Conservation (phyloP, 2,329 filamentous ascomycete genomes). For the Lanzia echinophila region DNA sequence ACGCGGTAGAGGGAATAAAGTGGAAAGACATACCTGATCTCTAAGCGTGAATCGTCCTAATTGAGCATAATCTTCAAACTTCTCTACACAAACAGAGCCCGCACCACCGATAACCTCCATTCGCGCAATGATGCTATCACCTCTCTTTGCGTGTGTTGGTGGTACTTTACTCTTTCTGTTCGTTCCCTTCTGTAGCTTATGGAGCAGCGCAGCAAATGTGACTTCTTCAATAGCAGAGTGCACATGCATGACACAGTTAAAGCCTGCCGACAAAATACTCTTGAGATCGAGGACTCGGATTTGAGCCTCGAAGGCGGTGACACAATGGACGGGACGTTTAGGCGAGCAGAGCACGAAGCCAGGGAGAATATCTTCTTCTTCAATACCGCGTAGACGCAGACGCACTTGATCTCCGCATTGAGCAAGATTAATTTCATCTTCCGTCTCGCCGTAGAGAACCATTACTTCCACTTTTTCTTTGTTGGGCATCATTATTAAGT, state of each 20-base stretch:
- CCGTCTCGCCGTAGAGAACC: conserved; percentile 88
- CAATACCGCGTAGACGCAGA: conserved; percentile 83
- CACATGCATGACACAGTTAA: conserved; percentile 96
- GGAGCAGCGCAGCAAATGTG: conserved; percentile 78
- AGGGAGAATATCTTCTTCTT: conserved; percentile 94
- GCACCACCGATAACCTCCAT: conserved; percentile 81
- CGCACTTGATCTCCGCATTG: conserved; percentile 94
- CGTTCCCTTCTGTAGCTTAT: conserved; percentile 94
- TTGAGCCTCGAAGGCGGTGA: conserved; percentile 86
- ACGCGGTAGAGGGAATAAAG: conserved; percentile 9
- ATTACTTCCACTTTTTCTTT: conserved; percentile 72
- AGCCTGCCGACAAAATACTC: conserved; percentile 87
- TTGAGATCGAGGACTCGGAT: conserved; percentile 93
- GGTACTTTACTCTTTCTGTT: conserved; percentile 87
- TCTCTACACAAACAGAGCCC: conserved; percentile 85
- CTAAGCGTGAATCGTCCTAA: conserved; percentile 84
- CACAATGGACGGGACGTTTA: conserved; percentile 88
- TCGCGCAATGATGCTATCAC: conserved; percentile 81
- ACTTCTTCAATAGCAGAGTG: conserved; percentile 98
- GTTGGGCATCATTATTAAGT: conserved; percentile 92
- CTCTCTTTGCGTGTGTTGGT: conserved; percentile 80
- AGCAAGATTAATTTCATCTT: conserved; percentile 77
- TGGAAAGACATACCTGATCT: conserved; percentile 59
- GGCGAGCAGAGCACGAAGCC: conserved; percentile 95
- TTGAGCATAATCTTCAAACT: conserved; percentile 93